phyloP scores from a whole-genome alignment of 345 rosid genomes.

The Sonneratia alba region DNA sequence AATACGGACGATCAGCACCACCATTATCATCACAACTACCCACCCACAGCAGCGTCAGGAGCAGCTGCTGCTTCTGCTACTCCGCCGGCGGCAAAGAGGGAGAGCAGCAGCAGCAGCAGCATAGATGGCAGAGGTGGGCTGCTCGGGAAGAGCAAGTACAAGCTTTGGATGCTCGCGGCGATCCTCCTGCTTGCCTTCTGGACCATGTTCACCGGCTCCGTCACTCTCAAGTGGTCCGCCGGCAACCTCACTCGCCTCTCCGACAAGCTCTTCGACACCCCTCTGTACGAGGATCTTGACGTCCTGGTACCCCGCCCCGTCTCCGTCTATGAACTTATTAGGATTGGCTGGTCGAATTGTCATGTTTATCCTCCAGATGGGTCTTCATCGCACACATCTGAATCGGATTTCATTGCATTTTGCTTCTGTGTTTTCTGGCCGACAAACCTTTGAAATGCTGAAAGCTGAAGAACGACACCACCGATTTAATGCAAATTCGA shows the following conservation, averaged over 20 bases:
- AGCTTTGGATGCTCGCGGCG: conserved; percentile 60
- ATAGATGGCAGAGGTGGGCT: neutral
- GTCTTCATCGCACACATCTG: neutral
- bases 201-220: conserved; percentile 78
- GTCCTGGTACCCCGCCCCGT: conserved; percentile 30
- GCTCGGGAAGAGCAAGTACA: conserved; percentile 32
- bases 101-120: neutral
- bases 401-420: neutral
- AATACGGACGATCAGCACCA: conserved; percentile 10
- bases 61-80: neutral
- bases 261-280: conserved; percentile 20
- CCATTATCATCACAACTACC: conserved; percentile 3
- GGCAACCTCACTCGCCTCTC: conserved; percentile 28
- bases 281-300: conserved; percentile 53
- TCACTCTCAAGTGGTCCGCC: conserved; percentile 65
- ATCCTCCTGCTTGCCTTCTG: conserved; percentile 64
- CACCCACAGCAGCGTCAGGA: conserved; percentile 17
- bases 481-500: neutral
- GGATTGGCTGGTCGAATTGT: neutral
- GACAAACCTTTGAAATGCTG: too few species aligned
- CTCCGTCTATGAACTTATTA: neutral
- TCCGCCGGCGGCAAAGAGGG: conserved; percentile 14
- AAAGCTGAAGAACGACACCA: too few species aligned
- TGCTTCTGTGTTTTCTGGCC: too few species aligned
- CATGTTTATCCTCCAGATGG: neutral